Percentiles rank a stretch among this genome's conserved stretches.
phyloP scores from a whole-genome alignment of 1,284 basidiomycete species.

The Ustilago crameri region DNA sequence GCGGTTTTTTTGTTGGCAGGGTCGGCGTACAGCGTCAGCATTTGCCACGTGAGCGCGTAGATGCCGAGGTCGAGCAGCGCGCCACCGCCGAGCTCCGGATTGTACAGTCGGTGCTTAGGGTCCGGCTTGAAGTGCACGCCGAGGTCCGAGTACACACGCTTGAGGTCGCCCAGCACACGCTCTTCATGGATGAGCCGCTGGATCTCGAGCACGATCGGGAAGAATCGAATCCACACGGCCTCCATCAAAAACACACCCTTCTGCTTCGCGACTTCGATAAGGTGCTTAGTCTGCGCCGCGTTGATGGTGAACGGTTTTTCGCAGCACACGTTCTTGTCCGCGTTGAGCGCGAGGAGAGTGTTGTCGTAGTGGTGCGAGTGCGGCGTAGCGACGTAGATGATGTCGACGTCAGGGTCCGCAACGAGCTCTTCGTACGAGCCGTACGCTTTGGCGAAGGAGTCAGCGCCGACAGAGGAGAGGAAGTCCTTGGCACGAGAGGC shows the following conservation, averaged over 20 bases:
- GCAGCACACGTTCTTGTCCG: slow-evolving; percentile 79
- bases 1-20: slow-evolving; percentile 72
- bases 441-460: slow-evolving; percentile 75
- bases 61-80: slow-evolving; percentile 78
- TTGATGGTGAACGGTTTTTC: slow-evolving; percentile 71
- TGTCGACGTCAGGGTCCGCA: slow-evolving; percentile 74
- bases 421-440: slow-evolving; percentile 83
- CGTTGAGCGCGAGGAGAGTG: slow-evolving; percentile 79
- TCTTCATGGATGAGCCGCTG: slow-evolving; percentile 50
- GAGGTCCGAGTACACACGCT: slow-evolving; percentile 49
- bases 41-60: slow-evolving; percentile 64
- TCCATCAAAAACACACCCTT: slow-evolving; percentile 63
- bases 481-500: slow-evolving; percentile 79
- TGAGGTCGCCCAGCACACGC: slow-evolving; percentile 43
- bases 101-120: slow-evolving; percentile 80
- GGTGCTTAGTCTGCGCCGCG: slow-evolving; percentile 71
- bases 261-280: slow-evolving; percentile 77
- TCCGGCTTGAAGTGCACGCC: slow-evolving; percentile 45
- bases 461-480: slow-evolving; percentile 72
- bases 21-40: slow-evolving; percentile 50
- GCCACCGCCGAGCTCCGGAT: slow-evolving; percentile 84
- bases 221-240: slow-evolving; percentile 60
- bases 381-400: slow-evolving; percentile 76
- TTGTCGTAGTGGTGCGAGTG: slow-evolving; percentile 86
- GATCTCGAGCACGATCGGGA: slow-evolving; percentile 52